Evolutionary conservation across 257 asterid species (phyloP), one percentile per base, ranked within the genome.

Genomic region (Gentiana macrophylla): DNA sequence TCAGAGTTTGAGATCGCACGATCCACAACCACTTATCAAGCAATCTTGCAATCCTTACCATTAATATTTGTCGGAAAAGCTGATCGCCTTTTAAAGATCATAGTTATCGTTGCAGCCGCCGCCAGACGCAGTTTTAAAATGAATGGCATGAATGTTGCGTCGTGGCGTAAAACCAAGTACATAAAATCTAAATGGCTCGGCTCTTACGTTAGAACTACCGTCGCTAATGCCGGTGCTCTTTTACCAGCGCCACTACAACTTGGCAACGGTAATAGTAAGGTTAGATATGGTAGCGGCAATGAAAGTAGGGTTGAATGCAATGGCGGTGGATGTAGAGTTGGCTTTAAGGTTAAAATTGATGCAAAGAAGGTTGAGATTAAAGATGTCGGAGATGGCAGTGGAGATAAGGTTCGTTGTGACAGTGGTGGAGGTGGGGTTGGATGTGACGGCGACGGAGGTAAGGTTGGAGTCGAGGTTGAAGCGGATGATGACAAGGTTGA

Each of bases 61-160:
- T 61, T 60, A 67, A 76, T 86, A 4, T 86, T 84, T 77, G 94
- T 86, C 62, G 98, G 98, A 4, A 84, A 81, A 54, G 9, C 79
- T 34, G 94, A 90, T 59, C 94, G 98, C 12, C 76, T 90, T 10
- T 75, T 74, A 34, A 94, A 90, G 73, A 86, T 90, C 62, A 79
- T 90, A 0, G 77, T 86, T 6, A 68, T 90, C 41, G 91, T 81
- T 2, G 75, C 96, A 53, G 98, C 86, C 24, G 91, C 95, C 4
- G 94, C 89, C 8, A 74, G 77, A 57, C 77, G 50, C 59, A 90
- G 98, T 72, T 72, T 90, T 50, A 90, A 84, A 75, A 90, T 80
- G 85, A 90, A 90, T 67, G 98, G 95, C 32, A 86, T 90, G 98
- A 94, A 90, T 60, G 68, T 90, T 41, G 83, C 98, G 37, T 96